A percentile compares a stretch with the other conserved stretches of the same genome.
These are phyloP conservation scores for Annona cherimola DNA, from an alignment of 164 flowering plant species.

Conservation along the genomic window DNA sequence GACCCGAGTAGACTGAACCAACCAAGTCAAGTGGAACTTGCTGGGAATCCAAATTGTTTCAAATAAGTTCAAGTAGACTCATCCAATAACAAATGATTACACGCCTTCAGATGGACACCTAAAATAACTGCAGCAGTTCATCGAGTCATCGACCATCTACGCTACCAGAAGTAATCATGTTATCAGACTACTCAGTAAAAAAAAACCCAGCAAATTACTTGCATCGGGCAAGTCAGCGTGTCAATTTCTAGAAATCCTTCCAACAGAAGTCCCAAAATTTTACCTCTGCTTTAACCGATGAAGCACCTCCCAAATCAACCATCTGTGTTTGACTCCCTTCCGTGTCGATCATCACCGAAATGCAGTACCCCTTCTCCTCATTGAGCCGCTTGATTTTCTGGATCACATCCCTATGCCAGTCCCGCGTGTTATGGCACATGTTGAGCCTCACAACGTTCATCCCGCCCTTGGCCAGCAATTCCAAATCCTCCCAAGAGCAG, in stretches of 20 bases:
- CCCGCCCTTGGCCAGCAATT: constrained; percentile 57
- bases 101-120: too few relatives aligned
- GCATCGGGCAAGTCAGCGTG: too few relatives aligned
- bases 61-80: too few relatives aligned
- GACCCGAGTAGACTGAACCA: too few relatives aligned
- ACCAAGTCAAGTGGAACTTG: too few relatives aligned
- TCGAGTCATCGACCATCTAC: too few relatives aligned
- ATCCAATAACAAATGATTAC: too few relatives aligned
- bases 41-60: too few relatives aligned
- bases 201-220: too few relatives aligned
- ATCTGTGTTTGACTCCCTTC: constrained; percentile 77
- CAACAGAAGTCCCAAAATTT: neutral
- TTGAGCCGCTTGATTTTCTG: constrained; percentile 65
- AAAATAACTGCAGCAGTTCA: too few relatives aligned
- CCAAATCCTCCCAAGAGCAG: constrained; percentile 48
- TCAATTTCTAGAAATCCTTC: neutral
- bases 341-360: constrained; percentile 77
- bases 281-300: constrained; percentile 64
- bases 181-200: too few relatives aligned
- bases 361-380: constrained; percentile 66
- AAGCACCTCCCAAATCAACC: constrained; percentile 60
- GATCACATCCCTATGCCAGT: constrained; percentile 74
- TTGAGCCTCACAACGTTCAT: constrained; percentile 87
- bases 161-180: too few relatives aligned
- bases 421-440: constrained; percentile 70